phyloP scores from a whole-genome alignment of 306 rosid species.

The Trifolium repens region DNA sequence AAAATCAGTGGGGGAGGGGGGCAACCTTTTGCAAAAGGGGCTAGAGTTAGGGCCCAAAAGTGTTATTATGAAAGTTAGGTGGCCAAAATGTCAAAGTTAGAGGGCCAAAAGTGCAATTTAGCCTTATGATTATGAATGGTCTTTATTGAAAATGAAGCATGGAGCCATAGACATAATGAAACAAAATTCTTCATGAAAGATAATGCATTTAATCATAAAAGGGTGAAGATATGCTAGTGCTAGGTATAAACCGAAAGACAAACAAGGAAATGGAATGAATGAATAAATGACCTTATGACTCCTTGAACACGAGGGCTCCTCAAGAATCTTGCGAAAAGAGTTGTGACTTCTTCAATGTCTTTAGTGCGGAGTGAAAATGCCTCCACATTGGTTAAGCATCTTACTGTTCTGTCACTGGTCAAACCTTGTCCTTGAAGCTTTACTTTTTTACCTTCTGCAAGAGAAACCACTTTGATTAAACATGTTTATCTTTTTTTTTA shows the following conservation, averaged over 20 bases:
- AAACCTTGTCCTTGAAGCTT: constrained; percentile 60
- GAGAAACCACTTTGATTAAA: constrained; percentile 6
- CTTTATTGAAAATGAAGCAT: background rate
- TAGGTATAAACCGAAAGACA: background rate
- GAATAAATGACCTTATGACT: constrained; percentile 48
- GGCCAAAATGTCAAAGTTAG: too few species aligned
- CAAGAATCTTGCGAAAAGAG: constrained; percentile 76
- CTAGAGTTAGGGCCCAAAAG: too few species aligned
- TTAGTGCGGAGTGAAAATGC: constrained; percentile 69
- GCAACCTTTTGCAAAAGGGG: too few species aligned
- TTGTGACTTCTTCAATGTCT: constrained; percentile 83
- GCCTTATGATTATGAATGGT: background rate
- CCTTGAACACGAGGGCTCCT: constrained; percentile 80
- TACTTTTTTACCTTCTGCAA: constrained; percentile 67
- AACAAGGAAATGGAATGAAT: background rate
- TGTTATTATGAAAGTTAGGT: too few species aligned
- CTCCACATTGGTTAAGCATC: constrained; percentile 42
- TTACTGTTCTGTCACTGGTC: constrained; percentile 58
- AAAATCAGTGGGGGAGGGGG: too few species aligned
- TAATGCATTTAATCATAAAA: background rate
- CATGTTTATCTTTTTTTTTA: background rate
- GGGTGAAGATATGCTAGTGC: background rate
- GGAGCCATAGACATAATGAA: background rate
- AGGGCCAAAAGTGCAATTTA: too few species aligned
- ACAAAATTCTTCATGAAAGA: background rate